Conservation (phyloP, 73 alveolate species). For the Tetrahymena borealis region DNA sequence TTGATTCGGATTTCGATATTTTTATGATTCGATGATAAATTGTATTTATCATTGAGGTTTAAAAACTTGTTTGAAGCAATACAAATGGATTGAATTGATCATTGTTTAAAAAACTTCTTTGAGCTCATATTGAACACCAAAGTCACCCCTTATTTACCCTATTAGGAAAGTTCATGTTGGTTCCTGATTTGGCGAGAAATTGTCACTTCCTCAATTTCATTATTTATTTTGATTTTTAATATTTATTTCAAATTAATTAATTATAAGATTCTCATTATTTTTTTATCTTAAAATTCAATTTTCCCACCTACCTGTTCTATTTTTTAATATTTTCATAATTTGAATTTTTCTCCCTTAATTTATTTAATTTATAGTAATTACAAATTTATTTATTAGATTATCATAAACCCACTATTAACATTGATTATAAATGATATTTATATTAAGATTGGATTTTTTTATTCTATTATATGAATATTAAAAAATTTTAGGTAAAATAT, state of each 20-base stretch:
- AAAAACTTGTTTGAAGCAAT: neutral
- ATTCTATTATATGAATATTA: no score
- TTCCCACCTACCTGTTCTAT: no score
- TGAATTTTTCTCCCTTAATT: no score
- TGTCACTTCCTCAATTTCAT: neutral
- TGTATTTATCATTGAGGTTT: neutral
- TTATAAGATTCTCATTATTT: neutral
- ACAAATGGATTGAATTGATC: neutral
- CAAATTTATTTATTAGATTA: no score
- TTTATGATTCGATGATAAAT: neutral
- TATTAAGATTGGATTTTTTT: no score
- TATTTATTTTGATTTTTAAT: neutral
- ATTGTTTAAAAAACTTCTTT: neutral
- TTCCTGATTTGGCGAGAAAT: neutral
- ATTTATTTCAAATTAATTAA: neutral
- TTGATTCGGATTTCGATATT: neutral
- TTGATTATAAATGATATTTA: no score
- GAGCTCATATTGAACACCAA: neutral
- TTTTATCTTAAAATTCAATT: neutral
- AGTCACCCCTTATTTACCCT: slow-evolving; percentile 3
- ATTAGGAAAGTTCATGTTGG: neutral
- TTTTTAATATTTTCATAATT: no score
- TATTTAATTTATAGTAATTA: no score
- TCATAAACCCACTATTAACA: no score
- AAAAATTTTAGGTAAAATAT: no score